Base-by-base conservation (phyloP, 2,329 filamentous ascomycete species). In the Apiospora hydei region DNA sequence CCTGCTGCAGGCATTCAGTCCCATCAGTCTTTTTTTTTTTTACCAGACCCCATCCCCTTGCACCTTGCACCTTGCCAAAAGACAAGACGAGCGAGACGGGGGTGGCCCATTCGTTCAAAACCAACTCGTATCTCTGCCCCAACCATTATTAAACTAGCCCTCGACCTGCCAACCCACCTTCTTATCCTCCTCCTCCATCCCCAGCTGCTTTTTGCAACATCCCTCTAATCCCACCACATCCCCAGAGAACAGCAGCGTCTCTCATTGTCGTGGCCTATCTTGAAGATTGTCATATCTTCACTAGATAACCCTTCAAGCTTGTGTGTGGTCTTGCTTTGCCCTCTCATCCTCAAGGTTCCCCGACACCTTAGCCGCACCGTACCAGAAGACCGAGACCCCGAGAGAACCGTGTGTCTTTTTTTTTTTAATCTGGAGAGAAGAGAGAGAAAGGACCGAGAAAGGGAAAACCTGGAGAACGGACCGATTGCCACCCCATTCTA, bases 131-230 rank as follows among this genome's bases (percentile, higher is more conserved):
- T 51, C 68, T 47, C 47, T 44, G 47, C 47, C 68, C 68, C 68
- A 69, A 57, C 68, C 68, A 69, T 69, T 68, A 68, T 44, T 68
- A 68, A 64, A 69, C 47, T 69, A 69, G 67, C 47, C 47, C 47
- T 69, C 10, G 13, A 34, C 26, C 67, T 49, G 46, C 44, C 67
- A 46, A 69, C 67, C 67, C 67, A 64, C 57, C 57, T n/a, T 61
- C 53, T 61, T 47, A 8, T 38, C 34, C 34, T 43, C 41, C 57
- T 41, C 34, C 10, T 64, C 57, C 57, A 41, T 64, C 47, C 44
- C 47, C 67, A 30, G 44, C 18, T 49, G 30, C 47, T 43, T 69
- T 21, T 57, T 41, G n/a, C 49, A 69, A 47, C 68, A 51, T 26
- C 68, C 34, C 47, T 57, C 68, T 41, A 47, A 47, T 51, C 47